Evolutionary conservation across 495 filamentous ascomycete species (phyloP).

Genomic region (Xylaria palmicola): DNA sequence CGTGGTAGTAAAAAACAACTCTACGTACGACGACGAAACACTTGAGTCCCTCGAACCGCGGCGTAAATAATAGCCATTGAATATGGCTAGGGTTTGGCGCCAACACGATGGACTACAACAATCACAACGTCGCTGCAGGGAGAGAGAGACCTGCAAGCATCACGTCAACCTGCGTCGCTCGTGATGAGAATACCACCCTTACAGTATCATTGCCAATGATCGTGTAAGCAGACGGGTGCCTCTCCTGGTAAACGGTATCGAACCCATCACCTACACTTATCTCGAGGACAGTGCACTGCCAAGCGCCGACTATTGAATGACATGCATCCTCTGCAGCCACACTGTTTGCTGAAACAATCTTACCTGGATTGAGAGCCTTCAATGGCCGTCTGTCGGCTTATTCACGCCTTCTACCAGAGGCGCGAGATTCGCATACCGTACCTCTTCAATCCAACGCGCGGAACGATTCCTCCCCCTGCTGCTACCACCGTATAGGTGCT

Average conservation of each 20-base stretch:
- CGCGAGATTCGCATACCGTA: neutral
- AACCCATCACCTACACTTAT: neutral
- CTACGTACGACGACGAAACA: neutral
- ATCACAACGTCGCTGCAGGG: neutral
- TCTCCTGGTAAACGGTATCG: neutral
- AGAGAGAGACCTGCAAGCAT: neutral
- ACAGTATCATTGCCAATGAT: slow-evolving; percentile 3
- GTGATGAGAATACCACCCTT: slow-evolving; percentile 1
- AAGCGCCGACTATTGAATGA: slow-evolving; percentile 2
- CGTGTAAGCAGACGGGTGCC: neutral
- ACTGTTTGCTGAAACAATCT: neutral
- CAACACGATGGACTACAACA: too few relatives aligned
- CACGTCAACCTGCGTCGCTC: neutral
- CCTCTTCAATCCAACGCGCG: neutral
- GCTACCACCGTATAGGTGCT: neutral
- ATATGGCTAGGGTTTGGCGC: too few relatives aligned
- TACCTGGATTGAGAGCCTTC: neutral
- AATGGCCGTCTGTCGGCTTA: neutral
- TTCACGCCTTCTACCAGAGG: neutral
- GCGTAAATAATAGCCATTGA: too few relatives aligned
- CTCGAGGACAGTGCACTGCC: neutral
- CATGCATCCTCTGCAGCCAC: slow-evolving; percentile 1
- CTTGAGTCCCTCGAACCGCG: too few relatives aligned
- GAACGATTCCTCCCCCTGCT: neutral
- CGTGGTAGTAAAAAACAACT: neutral